Evolutionary conservation across 305 asterid species (phyloP), one percentile per base, ranked within the genome.

Genomic region (Petunia hybrid): DNA sequence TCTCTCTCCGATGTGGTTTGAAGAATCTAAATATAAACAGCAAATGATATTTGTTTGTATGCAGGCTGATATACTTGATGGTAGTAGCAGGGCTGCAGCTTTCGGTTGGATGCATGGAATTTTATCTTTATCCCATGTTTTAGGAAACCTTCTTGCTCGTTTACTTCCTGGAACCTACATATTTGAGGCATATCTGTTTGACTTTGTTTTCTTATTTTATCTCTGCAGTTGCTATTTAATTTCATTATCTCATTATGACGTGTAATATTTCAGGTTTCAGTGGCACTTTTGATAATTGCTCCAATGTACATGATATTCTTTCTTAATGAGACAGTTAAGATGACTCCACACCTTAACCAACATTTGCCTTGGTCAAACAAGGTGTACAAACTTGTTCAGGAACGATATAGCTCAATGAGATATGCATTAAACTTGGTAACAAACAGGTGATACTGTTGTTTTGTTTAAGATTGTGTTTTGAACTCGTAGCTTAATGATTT

Each of bases 31-130:
- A 42, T 74, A 53, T 59, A 48, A 22, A 16, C 80, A 82, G 31
- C 31, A 22, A 22, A 22, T 22, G 31, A 22, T 22, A 22, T 55
- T 73, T 43, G 82, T 2, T 60, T 68, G 55, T 22, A 84, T 66
- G 60, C 89, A 94, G 98, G 98, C 97, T 59, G 98, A 94, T 85
- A 91, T 94, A 75, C 69, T 89, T 46, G 96, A 91, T 40, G 89
- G 68, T 55, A 62, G 87, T 80, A 89, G 80, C 79, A 91, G 95
- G 85, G 88, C 97, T 83, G 90, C 93, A 14, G 94, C 89, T 84
- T 91, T 94, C 80, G 85, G 97, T 85, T 94, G 97, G 97, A 90
- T 93, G 66, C 91, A 92, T 2, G 98, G 98, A 79, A 89, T 94
- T 39, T 92, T 92, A 85, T 94, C 98, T 81, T 91, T 90, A 80